phyloP scores from a whole-genome alignment of 192 early-diverging fungal genomes.

The Cladochytrium replicatum region DNA sequence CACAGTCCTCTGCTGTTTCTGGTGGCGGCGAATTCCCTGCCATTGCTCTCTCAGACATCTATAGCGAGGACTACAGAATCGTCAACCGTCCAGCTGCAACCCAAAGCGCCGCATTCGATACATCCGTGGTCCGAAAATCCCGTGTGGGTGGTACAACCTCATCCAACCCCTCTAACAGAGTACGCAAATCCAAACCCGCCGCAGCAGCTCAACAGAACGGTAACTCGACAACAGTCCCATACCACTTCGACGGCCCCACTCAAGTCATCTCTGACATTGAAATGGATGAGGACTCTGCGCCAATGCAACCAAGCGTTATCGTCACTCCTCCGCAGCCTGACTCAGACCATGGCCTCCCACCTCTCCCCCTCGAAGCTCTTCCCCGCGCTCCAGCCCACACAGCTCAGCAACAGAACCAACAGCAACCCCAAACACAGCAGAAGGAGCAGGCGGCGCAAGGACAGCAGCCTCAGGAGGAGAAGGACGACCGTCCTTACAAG shows the following conservation, averaged over 20 bases:
- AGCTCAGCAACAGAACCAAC: too few species aligned
- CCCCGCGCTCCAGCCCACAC: slow-evolving; percentile 1
- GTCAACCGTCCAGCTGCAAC: slow-evolving; percentile 11
- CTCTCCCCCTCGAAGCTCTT: slow-evolving; percentile 10
- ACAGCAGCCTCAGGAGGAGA: slow-evolving; percentile 26
- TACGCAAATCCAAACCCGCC: slow-evolving; percentile 14
- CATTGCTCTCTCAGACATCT: slow-evolving; percentile 28
- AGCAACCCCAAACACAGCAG: too few species aligned
- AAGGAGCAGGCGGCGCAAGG: slow-evolving; percentile 31
- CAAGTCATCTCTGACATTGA: slow-evolving; percentile 22
- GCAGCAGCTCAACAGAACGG: slow-evolving; percentile 6
- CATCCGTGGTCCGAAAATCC: slow-evolving; percentile 25
- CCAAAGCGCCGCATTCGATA: slow-evolving; percentile 27
- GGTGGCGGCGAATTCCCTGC: neutral
- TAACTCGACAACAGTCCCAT: slow-evolving; percentile 22
- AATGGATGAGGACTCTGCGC: slow-evolving; percentile 18
- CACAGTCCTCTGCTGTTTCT: too few species aligned
- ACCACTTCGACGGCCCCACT: slow-evolving; percentile 23
- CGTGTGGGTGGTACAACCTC: neutral
- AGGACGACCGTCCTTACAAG: slow-evolving; percentile 78
- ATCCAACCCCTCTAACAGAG: slow-evolving; percentile 6
- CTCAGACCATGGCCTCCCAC: slow-evolving; percentile 1
- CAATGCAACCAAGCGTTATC: slow-evolving; percentile 1
- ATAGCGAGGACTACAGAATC: slow-evolving; percentile 17
- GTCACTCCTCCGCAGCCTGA: neutral